Percentiles rank a stretch among this genome's conserved stretches.
Evolutionary conservation across 2,329 filamentous ascomycete species (phyloP).

Genomic region (Botrytis tulipae): DNA sequence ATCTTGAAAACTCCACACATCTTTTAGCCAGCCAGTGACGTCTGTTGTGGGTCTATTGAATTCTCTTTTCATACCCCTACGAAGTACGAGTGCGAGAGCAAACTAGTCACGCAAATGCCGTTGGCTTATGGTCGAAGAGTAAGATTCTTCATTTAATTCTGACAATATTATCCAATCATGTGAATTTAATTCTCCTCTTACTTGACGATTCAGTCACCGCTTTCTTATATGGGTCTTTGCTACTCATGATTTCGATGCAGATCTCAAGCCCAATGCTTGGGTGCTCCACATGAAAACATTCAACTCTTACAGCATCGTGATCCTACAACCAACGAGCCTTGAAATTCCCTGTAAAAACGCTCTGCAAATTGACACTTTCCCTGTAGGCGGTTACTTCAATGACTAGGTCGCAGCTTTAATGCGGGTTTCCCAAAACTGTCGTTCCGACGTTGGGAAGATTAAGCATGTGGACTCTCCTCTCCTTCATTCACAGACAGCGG

Average conservation of each 20-base stretch:
- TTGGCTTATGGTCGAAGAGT: neutral
- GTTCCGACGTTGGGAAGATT: conserved; percentile 14
- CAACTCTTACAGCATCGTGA: neutral
- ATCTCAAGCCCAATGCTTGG: conserved; percentile 11
- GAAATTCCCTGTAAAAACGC: neutral
- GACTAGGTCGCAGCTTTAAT: neutral
- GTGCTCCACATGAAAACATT: neutral
- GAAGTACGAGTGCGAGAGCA: neutral
- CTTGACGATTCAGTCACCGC: conserved; percentile 5
- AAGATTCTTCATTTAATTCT: conserved; percentile 5
- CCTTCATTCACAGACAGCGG: neutral
- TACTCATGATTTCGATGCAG: conserved; percentile 12
- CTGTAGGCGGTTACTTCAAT: conserved; percentile 6
- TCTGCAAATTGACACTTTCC: neutral
- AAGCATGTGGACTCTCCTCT: conserved; percentile 11
- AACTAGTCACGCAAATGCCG: conserved; percentile 3
- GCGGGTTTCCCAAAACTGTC: conserved; percentile 13
- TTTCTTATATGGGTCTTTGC: neutral
- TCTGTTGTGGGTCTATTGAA: conserved; percentile 13
- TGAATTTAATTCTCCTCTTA: neutral
- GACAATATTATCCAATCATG: conserved; percentile 7
- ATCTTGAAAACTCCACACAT: conserved; percentile 3
- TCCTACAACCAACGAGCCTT: conserved; percentile 6
- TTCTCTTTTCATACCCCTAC: conserved; percentile 6
- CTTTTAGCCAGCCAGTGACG: conserved; percentile 11